Evolutionary conservation across 75 land plant species (phyloP).

Genomic region (Pinus albicaulis): DNA sequence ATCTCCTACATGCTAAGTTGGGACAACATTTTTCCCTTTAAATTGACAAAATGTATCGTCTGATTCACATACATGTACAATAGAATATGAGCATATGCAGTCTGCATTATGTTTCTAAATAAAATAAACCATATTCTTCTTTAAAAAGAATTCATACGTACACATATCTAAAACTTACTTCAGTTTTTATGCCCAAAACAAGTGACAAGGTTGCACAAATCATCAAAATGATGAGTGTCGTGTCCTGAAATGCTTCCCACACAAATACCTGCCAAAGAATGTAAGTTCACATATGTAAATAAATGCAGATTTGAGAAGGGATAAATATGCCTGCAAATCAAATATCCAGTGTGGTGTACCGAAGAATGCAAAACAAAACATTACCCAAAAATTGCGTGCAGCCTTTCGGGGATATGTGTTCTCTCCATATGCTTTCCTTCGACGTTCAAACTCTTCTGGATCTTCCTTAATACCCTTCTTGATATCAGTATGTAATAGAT

Average conservation of each 20-base stretch:
- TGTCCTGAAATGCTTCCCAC: slow-evolving; percentile 91
- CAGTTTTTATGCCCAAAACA: slow-evolving; percentile 65
- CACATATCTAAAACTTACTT: slow-evolving; percentile 25
- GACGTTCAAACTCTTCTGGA: slow-evolving; percentile 30
- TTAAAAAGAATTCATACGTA: too few species aligned
- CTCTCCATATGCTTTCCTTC: slow-evolving; percentile 64
- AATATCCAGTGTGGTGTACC: neutral
- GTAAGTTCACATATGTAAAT: neutral
- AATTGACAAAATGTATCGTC: too few species aligned
- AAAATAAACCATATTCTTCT: too few species aligned
- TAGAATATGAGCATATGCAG: too few species aligned
- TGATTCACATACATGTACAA: too few species aligned
- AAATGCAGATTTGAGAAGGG: neutral
- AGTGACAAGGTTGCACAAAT: slow-evolving; percentile 70
- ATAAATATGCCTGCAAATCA: neutral
- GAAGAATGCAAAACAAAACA: neutral
- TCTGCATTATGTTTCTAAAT: too few species aligned
- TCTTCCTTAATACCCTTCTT: slow-evolving; percentile 63
- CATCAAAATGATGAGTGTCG: slow-evolving; percentile 82
- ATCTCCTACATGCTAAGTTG: too few species aligned
- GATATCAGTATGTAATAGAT: slow-evolving; percentile 26
- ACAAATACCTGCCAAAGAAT: slow-evolving; percentile 42
- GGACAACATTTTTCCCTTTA: too few species aligned
- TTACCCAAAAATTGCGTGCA: slow-evolving; percentile 59
- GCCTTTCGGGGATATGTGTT: slow-evolving; percentile 79